Conservation (phyloP, 1,284 basidiomycete genomes). For the Fomitopsis betulina region DNA sequence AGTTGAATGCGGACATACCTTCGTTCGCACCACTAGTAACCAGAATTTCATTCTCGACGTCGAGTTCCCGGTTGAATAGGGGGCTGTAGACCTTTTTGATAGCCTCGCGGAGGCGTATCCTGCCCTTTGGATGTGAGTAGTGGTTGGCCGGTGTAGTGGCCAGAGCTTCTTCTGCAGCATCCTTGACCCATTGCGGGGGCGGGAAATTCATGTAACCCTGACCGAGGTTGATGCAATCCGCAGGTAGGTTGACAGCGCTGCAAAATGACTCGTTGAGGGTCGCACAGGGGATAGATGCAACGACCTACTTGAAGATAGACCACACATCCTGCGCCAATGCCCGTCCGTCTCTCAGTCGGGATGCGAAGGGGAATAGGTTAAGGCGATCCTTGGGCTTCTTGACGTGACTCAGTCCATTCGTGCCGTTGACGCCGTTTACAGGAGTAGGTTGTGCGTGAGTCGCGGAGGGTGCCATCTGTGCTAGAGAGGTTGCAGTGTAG, state of each 20-base stretch:
- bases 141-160: constrained; percentile 71
- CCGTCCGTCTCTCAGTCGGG: constrained; percentile 65
- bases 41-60: constrained; percentile 85
- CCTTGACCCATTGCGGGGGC: constrained; percentile 80
- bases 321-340: constrained; percentile 84
- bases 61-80: constrained; percentile 68
- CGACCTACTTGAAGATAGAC: constrained; percentile 82
- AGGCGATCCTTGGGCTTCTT: constrained; percentile 34
- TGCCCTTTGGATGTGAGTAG: constrained; percentile 89
- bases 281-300: not conserved
- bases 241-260: constrained; percentile 81
- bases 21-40: constrained; percentile 96
- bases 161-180: constrained; percentile 74
- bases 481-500: not conserved
- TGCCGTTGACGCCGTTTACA: constrained; percentile 11
- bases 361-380: constrained; percentile 58
- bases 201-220: constrained; percentile 94
- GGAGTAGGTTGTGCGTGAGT: not conserved
- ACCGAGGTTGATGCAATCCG: constrained; percentile 88
- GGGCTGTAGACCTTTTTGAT: constrained; percentile 77
- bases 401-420: constrained; percentile 11
- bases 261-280: not conserved
- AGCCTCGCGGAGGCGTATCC: constrained; percentile 81
- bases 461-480: constrained; percentile 5
- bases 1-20: constrained; percentile 38